phyloP scores from a whole-genome alignment of 257 asterid genomes.

The Lycium barbarum region DNA sequence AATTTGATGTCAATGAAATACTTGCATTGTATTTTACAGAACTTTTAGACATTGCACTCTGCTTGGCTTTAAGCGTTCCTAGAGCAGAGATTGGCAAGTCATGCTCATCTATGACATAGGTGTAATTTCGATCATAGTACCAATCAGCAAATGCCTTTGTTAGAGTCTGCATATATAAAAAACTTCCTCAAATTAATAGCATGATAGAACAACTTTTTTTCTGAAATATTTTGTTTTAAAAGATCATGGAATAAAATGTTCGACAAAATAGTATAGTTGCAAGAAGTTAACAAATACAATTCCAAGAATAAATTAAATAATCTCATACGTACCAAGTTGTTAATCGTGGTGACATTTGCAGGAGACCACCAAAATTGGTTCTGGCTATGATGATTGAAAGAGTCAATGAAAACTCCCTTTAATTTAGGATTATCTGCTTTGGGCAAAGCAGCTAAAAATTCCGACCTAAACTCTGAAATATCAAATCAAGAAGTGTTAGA shows the following conservation, averaged over 20 bases:
- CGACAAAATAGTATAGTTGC: too few relatives aligned
- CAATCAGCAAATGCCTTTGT: conserved; percentile 5
- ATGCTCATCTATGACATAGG: background rate
- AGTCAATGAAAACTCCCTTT: conserved; percentile 24
- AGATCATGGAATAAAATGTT: too few relatives aligned
- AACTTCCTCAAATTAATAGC: too few relatives aligned
- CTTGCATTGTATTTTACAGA: too few relatives aligned
- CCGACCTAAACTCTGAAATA: conserved; percentile 11
- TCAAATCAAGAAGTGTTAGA: background rate
- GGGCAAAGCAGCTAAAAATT: conserved; percentile 21
- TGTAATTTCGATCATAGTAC: background rate
- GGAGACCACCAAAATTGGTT: background rate
- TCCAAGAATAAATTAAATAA: too few relatives aligned
- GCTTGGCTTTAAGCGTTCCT: background rate
- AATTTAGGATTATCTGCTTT: background rate
- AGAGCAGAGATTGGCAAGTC: conserved; percentile 17
- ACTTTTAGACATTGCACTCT: background rate
- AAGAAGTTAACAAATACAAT: too few relatives aligned
- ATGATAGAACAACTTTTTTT: background rate
- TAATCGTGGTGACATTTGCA: background rate
- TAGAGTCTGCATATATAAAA: background rate
- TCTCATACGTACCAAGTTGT: conserved; percentile 5
- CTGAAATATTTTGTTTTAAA: background rate
- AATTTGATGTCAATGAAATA: too few relatives aligned
- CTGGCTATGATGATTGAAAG: conserved; percentile 1